Base-by-base conservation (phyloP, 805 yeast genomes). In the Teunomyces atbi region DNA sequence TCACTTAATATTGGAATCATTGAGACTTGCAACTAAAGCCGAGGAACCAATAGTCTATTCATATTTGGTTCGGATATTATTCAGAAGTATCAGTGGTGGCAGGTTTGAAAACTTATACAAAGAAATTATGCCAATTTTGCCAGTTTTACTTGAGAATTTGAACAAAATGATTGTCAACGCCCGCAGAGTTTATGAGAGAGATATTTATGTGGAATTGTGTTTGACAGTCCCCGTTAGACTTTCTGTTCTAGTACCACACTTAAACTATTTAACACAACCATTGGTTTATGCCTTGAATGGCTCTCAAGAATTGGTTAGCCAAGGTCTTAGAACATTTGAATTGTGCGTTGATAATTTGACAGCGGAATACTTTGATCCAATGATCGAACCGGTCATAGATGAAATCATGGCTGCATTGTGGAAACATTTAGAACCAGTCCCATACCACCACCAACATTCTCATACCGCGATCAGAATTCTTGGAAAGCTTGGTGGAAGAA, bases 401-500 rank as follows among this genome's bases (percentile, higher is more conserved):
- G 97, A 94, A 55, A 90, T 95, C 1, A 87, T 91, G 89, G 83
- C 85, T 32, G 96, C 97, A 0, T 72, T 94, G 28, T 94, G 97
- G 92, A 84, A 81, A 51, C 94, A 92, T 56, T 67, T 94, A 54
- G 83, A 83, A 57, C 99, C 99, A 1, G 77, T 91, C 29, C 98
- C 99, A 0, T 90, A 89, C 61, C 89, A 87, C 54, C 98, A 94
- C 56, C 96, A 89, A 53, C 96, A 91, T 54, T 86, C 96, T 13
- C 99, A 94, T 61, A 89, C 96, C 0, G 91, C 98, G 0, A 83
- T 94, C 46, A 77, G 98, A 51, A 89, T 94, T 32, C 71, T 94
- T 43, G 99, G 99, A 42, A 94, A 95, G 61, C 71, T 94, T 13
- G 99, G 99, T 32, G 99, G 99, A 1, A 79, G 99, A 60, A 94